Evolutionary conservation across 495 filamentous ascomycete species (phyloP).

Genomic region (Oidiodendron maius): DNA sequence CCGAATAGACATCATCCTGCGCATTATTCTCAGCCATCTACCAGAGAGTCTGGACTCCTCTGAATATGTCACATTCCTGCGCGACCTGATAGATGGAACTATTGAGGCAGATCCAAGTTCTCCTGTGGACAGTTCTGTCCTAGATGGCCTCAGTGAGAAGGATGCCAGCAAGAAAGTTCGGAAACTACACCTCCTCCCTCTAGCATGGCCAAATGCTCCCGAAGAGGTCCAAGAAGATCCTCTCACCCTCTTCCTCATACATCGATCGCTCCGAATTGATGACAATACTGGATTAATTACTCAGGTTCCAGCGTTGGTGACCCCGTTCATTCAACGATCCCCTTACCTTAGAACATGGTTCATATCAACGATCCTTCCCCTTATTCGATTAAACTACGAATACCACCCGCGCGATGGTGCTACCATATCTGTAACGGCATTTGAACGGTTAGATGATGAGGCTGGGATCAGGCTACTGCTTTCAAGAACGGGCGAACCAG

Average conservation of each 20-base stretch:
- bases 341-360: constrained; percentile 66
- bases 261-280: constrained; percentile 71
- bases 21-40: constrained; percentile 79
- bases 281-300: constrained; percentile 69
- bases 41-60: constrained; percentile 68
- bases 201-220: constrained; percentile 44
- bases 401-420: constrained; percentile 62
- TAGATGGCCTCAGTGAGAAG: constrained; percentile 56
- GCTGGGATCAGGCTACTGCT: constrained; percentile 64
- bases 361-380: constrained; percentile 70
- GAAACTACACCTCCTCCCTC: constrained; percentile 61
- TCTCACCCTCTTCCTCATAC: constrained; percentile 66
- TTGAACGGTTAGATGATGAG: constrained; percentile 56
- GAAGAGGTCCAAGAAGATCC: constrained; percentile 43
- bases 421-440: constrained; percentile 48
- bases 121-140: constrained; percentile 49
- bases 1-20: constrained; percentile 58
- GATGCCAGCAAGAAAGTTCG: constrained; percentile 64
- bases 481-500: constrained; percentile 47
- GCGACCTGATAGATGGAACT: constrained; percentile 23
- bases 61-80: constrained; percentile 48
- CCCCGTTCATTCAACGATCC: constrained; percentile 68
- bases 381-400: constrained; percentile 77
- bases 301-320: constrained; percentile 63
- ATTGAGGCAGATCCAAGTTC: constrained; percentile 15